Evolutionary conservation across 176 grass and related monocot genomes (phyloP).

Genomic region (Cocos nucifera): DNA sequence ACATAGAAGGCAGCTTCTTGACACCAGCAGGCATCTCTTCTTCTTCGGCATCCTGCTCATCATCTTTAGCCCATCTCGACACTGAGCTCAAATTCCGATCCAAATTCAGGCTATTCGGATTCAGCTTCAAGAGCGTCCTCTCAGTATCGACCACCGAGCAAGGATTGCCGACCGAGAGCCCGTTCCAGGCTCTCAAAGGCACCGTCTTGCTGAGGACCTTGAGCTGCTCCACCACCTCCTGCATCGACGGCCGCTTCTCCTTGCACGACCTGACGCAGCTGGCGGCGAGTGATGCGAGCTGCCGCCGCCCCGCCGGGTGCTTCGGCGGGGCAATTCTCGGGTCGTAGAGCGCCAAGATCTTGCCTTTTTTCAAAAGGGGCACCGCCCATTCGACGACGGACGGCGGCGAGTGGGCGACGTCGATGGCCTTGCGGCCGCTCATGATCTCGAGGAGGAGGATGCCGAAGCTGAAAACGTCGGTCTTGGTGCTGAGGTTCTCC

Average conservation of each 20-base stretch:
- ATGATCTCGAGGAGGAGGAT: conserved; percentile 98
- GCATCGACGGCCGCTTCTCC: conserved; percentile 74
- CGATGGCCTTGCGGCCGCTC: conserved; percentile 92
- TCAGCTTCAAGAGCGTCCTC: conserved; percentile 42
- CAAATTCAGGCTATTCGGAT: background rate
- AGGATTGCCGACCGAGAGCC: conserved; percentile 64
- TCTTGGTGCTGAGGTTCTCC: conserved; percentile 95
- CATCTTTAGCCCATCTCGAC: background rate
- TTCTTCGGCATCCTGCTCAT: conserved; percentile 16
- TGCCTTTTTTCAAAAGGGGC: conserved; percentile 68
- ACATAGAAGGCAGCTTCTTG: conserved; percentile 14
- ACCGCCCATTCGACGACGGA: conserved; percentile 97
- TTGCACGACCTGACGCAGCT: conserved; percentile 78
- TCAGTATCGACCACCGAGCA: conserved; percentile 84
- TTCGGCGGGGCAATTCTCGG: conserved; percentile 57
- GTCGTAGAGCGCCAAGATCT: conserved; percentile 59
- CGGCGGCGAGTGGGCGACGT: conserved; percentile 86
- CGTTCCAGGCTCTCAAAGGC: conserved; percentile 66
- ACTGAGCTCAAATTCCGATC: background rate
- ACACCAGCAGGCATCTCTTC: conserved; percentile 36
- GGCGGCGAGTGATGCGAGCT: conserved; percentile 63
- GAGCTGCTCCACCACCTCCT: conserved; percentile 65
- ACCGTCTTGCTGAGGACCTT: conserved; percentile 46
- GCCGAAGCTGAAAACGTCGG: conserved; percentile 99
- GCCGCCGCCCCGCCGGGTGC: conserved; percentile 36